A percentile compares a stretch with the other conserved stretches of the same genome.
These are phyloP conservation scores for Lactarius quietus DNA, from an alignment of 768 basidiomycete species.

Conservation along the genomic window DNA sequence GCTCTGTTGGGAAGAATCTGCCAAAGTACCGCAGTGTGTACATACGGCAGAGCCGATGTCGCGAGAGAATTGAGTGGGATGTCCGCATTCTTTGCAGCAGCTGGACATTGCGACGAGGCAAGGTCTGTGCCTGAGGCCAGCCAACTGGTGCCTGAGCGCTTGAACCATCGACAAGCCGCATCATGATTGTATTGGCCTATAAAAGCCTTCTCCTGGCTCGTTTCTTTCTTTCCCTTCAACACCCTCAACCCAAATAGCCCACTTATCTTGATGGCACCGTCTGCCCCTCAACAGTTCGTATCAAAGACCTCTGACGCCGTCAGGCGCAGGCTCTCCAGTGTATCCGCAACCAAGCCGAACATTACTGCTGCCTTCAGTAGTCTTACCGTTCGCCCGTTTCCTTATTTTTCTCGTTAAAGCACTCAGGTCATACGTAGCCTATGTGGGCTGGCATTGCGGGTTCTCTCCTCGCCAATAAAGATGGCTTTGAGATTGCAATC, in stretches of 20 bases:
- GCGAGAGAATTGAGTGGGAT: conserved; percentile 22
- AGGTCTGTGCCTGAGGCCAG: neutral
- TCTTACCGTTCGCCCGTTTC: conserved; percentile 52
- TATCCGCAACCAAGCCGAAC: conserved; percentile 51
- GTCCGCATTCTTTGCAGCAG: conserved; percentile 21
- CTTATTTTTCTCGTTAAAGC: conserved; percentile 27
- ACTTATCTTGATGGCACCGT: conserved; percentile 6
- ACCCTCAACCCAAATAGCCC: conserved; percentile 40
- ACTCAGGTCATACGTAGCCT: conserved; percentile 46
- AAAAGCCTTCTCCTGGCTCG: conserved; percentile 12
- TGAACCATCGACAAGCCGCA: too few relatives aligned
- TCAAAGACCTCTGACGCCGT: conserved; percentile 62
- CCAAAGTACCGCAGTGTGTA: conserved; percentile 66
- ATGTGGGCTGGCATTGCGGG: conserved; percentile 88
- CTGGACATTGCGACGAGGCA: conserved; percentile 12
- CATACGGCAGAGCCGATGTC: conserved; percentile 45
- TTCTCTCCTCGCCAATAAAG: conserved; percentile 52
- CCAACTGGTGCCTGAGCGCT: neutral
- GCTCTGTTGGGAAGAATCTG: conserved; percentile 52
- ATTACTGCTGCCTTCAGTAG: conserved; percentile 52
- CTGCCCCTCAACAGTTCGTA: conserved; percentile 44
- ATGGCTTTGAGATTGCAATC: conserved; percentile 66
- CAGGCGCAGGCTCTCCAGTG: conserved; percentile 65
- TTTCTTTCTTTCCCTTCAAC: conserved; percentile 29
- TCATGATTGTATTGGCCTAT: neutral